phyloP scores from a whole-genome alignment of 2,329 filamentous ascomycete genomes.

The Paraphaeosphaeria minitans region DNA sequence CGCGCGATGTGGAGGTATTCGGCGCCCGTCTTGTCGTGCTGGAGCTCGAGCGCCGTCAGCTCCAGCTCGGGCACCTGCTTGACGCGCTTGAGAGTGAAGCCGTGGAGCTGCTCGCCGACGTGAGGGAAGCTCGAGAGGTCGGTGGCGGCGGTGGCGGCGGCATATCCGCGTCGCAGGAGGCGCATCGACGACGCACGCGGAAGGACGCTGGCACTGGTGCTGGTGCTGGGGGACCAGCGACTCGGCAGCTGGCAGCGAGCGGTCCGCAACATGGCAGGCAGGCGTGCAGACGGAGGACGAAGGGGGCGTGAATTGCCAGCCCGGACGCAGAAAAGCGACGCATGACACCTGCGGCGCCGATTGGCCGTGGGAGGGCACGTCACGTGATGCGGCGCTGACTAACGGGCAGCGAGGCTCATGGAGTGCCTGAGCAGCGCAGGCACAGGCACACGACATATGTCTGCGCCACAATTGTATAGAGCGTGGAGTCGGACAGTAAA shows the following conservation, averaged over 20 bases:
- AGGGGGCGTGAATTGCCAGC: not conserved
- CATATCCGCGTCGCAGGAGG: constrained; percentile 47
- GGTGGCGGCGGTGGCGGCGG: constrained; percentile 75
- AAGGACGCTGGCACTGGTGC: too few relatives aligned
- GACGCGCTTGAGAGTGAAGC: constrained; percentile 85
- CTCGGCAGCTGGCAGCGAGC: constrained; percentile 36
- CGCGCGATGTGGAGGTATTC: constrained; percentile 95
- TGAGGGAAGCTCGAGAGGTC: constrained; percentile 77
- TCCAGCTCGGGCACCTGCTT: constrained; percentile 96
- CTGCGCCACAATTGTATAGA: too few relatives aligned
- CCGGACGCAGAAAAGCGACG: not conserved
- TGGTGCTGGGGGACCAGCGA: constrained; percentile 17
- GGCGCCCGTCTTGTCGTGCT: constrained; percentile 93
- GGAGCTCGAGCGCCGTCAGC: constrained; percentile 85
- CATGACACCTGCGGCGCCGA: constrained; percentile 14
- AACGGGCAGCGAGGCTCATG: not conserved
- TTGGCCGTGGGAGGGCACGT: not conserved
- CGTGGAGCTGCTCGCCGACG: constrained; percentile 84
- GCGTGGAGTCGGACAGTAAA: too few relatives aligned
- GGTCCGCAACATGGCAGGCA: constrained; percentile 44
- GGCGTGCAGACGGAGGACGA: constrained; percentile 13
- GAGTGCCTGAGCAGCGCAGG: not conserved
- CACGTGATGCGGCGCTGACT: constrained; percentile 4
- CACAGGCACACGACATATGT: too few relatives aligned
- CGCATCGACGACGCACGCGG: constrained; percentile 18